A percentile compares a stretch with the other conserved stretches of the same genome.
phyloP scores from a whole-genome alignment of 192 early-diverging fungal genomes.

The Entomortierella chlamydospora region DNA sequence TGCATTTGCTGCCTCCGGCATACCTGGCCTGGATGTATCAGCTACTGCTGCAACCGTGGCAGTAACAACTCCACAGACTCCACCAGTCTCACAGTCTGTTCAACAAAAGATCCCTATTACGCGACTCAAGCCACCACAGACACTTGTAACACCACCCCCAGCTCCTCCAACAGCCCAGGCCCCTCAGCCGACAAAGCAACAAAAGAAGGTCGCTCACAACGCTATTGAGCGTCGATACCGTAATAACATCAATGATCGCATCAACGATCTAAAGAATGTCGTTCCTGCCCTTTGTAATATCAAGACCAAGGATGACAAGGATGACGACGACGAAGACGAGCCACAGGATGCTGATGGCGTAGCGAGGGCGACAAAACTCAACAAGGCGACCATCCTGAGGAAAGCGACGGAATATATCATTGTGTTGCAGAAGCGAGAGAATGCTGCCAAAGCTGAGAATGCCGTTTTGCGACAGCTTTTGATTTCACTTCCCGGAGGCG shows the following conservation, averaged over 20 bases:
- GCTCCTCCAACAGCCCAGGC: constrained; percentile 17
- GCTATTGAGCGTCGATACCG: constrained; percentile 95
- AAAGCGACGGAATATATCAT: constrained; percentile 94
- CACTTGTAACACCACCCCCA: constrained; percentile 36
- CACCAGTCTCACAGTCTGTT: constrained; percentile 15
- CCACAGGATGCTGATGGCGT: constrained; percentile 80
- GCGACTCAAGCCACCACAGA: constrained; percentile 57
- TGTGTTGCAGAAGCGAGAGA: constrained; percentile 60
- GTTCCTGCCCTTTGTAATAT: constrained; percentile 84
- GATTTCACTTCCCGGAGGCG: constrained; percentile 58
- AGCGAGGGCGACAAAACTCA: constrained; percentile 84
- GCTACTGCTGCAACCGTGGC: constrained; percentile 1
- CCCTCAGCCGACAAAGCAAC: constrained; percentile 61
- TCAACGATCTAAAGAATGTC: constrained; percentile 84
- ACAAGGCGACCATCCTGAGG: constrained; percentile 93
- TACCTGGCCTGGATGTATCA: constrained; percentile 23
- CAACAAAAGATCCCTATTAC: constrained; percentile 61
- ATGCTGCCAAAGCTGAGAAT: constrained; percentile 61
- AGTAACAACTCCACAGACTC: constrained; percentile 2
- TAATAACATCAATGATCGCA: constrained; percentile 98
- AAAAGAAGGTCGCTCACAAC: constrained; percentile 95
- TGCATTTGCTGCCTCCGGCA: constrained; percentile 18
- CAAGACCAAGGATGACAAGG: constrained; percentile 67
- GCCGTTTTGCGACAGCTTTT: constrained; percentile 55
- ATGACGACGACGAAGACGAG: constrained; percentile 69